phyloP scores from a whole-genome alignment of 192 early-diverging fungal genomes.

The Backusella luteola region DNA sequence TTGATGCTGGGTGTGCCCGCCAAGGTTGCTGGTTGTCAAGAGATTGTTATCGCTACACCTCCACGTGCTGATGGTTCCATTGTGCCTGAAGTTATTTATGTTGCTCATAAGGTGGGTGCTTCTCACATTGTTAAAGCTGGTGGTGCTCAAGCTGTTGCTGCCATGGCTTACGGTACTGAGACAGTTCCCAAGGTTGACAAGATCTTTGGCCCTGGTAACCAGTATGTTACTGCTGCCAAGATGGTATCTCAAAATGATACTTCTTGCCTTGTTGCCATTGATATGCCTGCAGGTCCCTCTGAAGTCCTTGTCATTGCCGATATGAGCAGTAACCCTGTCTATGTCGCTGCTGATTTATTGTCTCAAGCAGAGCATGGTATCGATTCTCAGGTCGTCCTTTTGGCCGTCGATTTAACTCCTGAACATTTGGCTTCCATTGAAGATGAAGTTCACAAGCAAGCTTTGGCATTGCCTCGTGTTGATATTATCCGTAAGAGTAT shows the following conservation, averaged over 20 bases:
- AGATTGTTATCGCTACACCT: conserved; percentile 96
- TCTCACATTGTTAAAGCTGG: conserved; percentile 88
- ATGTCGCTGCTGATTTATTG: conserved; percentile 94
- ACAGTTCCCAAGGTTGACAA: conserved; percentile 98
- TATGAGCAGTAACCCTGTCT: conserved; percentile 74
- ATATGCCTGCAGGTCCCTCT: conserved; percentile 99
- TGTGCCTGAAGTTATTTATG: conserved; percentile 96
- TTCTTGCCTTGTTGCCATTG: conserved; percentile 90
- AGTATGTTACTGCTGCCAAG: conserved; percentile 99
- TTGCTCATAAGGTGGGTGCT: conserved; percentile 97
- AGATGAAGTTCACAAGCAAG: conserved; percentile 79
- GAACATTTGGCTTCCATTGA: conserved; percentile 75
- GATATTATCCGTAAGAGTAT: conserved; percentile 89
- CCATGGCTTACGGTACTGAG: conserved; percentile 98
- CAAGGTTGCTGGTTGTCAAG: conserved; percentile 91
- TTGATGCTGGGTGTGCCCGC: conserved; percentile 98
- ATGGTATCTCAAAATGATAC: conserved; percentile 95
- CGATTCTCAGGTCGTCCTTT: conserved; percentile 95
- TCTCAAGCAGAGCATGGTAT: conserved; percentile 97
- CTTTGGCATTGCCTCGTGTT: conserved; percentile 77
- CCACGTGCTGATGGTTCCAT: conserved; percentile 89
- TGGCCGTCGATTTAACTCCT: conserved; percentile 74
- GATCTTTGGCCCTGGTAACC: conserved; percentile 99
- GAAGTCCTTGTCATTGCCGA: conserved; percentile 98
- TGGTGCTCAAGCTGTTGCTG: conserved; percentile 97